Percentiles rank a stretch among this genome's conserved stretches.
Conservation (phyloP, 1,139 yeast genomes). For the Taiozyma sp. region DNA sequence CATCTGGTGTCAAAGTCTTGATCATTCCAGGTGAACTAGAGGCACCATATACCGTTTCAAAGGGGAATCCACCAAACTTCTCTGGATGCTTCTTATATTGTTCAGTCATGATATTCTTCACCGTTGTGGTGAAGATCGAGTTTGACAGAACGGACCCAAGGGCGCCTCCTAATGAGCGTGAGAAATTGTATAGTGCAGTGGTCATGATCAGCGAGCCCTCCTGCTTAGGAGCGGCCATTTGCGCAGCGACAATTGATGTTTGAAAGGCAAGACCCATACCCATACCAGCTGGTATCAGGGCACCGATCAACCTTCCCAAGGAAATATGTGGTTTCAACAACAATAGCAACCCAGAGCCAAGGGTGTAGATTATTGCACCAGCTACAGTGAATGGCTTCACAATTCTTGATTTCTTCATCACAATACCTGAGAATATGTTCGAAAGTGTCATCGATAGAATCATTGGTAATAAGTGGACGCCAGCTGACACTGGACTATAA, state of each 20-base stretch:
- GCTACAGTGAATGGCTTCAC: slow-evolving; percentile 35
- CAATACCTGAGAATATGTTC: slow-evolving; percentile 32
- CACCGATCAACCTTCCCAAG: slow-evolving; percentile 41
- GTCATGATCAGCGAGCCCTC: slow-evolving; percentile 47
- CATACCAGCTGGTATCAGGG: slow-evolving; percentile 46
- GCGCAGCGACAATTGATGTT: slow-evolving; percentile 30
- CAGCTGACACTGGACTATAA: no score
- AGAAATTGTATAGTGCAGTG: slow-evolving; percentile 42
- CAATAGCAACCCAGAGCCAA: slow-evolving; percentile 49
- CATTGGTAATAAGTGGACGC: no score
- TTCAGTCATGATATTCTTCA: slow-evolving; percentile 14
- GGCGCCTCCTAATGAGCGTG: slow-evolving; percentile 43
- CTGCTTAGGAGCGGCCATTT: slow-evolving; percentile 46
- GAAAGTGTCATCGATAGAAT: no score
- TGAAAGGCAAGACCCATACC: no score
- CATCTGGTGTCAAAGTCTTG: neutral
- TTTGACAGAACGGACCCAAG: slow-evolving; percentile 43
- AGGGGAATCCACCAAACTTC: neutral
- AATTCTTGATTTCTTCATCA: slow-evolving; percentile 39
- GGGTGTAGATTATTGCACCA: slow-evolving; percentile 17
- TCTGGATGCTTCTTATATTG: neutral
- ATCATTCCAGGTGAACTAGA: slow-evolving; percentile 4
- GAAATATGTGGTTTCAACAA: slow-evolving; percentile 35
- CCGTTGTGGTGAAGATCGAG: slow-evolving; percentile 32
- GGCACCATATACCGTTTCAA: neutral